Evolutionary conservation across 345 rosid species (phyloP).

Genomic region (Tarenaya hassleriana): DNA sequence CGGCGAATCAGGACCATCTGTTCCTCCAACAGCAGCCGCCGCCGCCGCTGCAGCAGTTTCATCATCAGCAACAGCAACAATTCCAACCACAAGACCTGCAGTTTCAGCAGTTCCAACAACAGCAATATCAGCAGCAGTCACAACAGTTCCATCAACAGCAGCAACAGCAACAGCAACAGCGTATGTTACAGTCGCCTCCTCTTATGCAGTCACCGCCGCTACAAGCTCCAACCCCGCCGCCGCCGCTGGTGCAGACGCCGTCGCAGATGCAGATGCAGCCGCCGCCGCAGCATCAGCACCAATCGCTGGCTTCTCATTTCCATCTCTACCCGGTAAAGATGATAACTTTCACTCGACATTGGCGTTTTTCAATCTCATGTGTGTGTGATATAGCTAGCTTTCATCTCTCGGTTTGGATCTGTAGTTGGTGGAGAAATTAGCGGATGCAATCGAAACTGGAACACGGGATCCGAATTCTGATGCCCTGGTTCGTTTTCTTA

Average conservation of each 20-base stretch:
- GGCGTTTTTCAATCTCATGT: neutral
- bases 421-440: conserved; percentile 57
- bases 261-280: conserved; percentile 25
- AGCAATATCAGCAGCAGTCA: conserved; percentile 21
- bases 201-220: conserved; percentile 20
- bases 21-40: conserved; percentile 29
- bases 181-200: conserved; percentile 1
- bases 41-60: conserved; percentile 21
- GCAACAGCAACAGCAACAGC: conserved; percentile 3
- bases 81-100: conserved; percentile 23
- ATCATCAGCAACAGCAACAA: conserved; percentile 24
- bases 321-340: conserved; percentile 43
- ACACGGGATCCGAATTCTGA: conserved; percentile 57
- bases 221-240: conserved; percentile 20
- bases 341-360: neutral
- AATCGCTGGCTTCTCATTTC: conserved; percentile 63
- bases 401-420: neutral
- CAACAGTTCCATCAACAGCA: conserved; percentile 16
- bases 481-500: conserved; percentile 38
- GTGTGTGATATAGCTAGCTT: neutral
- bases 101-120: conserved; percentile 23
- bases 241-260: conserved; percentile 11
- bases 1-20: conserved; percentile 39
- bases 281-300: conserved; percentile 43
- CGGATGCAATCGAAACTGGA: conserved; percentile 60